Evolutionary conservation across 2,329 filamentous ascomycete species (phyloP), one percentile per base, ranked within the genome.

Genomic region (Fusarium sp.): DNA sequence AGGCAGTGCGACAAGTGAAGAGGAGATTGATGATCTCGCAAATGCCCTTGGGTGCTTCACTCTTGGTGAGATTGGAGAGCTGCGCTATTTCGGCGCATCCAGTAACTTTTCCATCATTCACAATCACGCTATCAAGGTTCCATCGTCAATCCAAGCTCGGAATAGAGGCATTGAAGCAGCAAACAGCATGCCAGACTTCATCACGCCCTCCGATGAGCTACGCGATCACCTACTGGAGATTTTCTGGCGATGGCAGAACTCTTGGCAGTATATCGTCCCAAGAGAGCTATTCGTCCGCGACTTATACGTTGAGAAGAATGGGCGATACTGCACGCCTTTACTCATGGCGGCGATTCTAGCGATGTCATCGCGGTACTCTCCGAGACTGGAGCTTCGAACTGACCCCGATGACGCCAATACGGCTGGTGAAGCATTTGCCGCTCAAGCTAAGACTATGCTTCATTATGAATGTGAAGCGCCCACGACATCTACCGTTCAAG

Each of bases 31-130:
- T 15, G 62, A 63, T 18, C 33, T 65, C 3, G n/a, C 62, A 5
- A 30, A 64, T 30, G 46, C 62, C 0, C 62, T 65, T 2, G 62
- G 62, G 1, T 65, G 62, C 13, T 65, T 65, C 19, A 65, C 62
- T 4, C 58, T 65, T 1, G 62, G 62, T 8, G 62, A 65, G 11
- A 65, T 44, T 9, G 62, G 62, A 44, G 62, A 65, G 25, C 15
- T 64, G 15, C 62, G 59, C 12, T 65, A 64, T 25, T 65, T 65
- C 0, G 62, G 62, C 1, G 62, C 59, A n/a, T 65, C 62, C 6
- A 65, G 62, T 13, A 65, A 65, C 19, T 65, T 65, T 19, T 64
- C 62, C 33, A 38, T 65, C 59, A 65, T 65, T 2, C 62, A 35
- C 7, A 63, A 65, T 10, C 62, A 65, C 15, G 15, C 59, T 16